These are phyloP conservation scores for Alternaria hordeiaustralica DNA, from an alignment of 2,329 filamentous ascomycete genomes.

Conservation along the genomic window DNA sequence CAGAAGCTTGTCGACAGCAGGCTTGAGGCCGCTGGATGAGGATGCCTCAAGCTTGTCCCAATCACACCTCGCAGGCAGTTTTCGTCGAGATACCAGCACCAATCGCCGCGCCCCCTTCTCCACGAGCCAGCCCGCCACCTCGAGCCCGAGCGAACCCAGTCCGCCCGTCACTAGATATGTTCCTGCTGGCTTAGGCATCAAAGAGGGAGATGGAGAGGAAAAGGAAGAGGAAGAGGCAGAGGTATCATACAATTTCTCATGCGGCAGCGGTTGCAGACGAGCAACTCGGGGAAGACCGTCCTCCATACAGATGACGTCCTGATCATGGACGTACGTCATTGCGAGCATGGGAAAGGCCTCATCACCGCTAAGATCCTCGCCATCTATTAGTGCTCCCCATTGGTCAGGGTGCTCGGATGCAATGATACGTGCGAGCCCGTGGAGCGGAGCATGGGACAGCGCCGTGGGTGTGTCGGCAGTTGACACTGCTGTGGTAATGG, in stretches of 20 bases:
- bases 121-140: slow-evolving; percentile 47
- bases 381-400: slow-evolving; percentile 46
- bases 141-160: slow-evolving; percentile 51
- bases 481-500: neutral
- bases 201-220: slow-evolving; percentile 2
- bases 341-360: slow-evolving; percentile 42
- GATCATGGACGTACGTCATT: slow-evolving; percentile 46
- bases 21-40: slow-evolving; percentile 11
- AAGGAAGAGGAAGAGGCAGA: neutral
- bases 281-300: neutral
- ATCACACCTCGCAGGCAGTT: slow-evolving; percentile 43
- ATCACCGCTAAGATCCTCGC: slow-evolving; percentile 1
- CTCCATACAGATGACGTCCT: neutral
- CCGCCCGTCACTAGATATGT: slow-evolving; percentile 56
- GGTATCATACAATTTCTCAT: neutral
- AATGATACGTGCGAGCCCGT: slow-evolving; percentile 40
- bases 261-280: neutral
- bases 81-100: slow-evolving; percentile 50
- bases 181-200: slow-evolving; percentile 43
- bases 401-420: slow-evolving; percentile 49
- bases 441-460: neutral
- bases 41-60: slow-evolving; percentile 28
- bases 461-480: neutral
- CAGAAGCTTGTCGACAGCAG: slow-evolving; percentile 19
- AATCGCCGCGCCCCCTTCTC: slow-evolving; percentile 52